Base-by-base conservation (phyloP, 139 green algal genomes). In the Volvox reticuliferus region DNA sequence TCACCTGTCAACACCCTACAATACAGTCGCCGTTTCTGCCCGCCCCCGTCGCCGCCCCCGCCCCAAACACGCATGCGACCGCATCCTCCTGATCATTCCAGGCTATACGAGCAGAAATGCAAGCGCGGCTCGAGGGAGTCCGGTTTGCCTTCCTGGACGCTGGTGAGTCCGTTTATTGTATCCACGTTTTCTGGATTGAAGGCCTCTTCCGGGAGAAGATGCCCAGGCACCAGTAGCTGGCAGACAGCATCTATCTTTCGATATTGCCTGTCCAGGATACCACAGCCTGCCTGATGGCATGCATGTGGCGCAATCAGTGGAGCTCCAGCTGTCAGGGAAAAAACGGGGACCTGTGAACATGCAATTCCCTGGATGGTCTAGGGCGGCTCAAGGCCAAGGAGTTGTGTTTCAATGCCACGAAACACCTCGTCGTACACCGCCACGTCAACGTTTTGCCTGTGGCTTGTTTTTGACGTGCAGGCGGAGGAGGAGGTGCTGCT, bases 71-170 rank as follows among this genome's bases (percentile, higher is more conserved):
- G 44, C 9, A 9, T 9, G 44, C 44, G 5, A 55, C 44, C 5
- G 9, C 44, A 55, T 55, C 44, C 44, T 55, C 44, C 44, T 55
- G 44, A 55, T 55, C 44, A 55, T 9, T 55, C 0, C 68, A 90
- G 86, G 86, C 73, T 37, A 14, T 90, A 90, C 55, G 86, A 90
- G 86, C 73, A 65, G 50, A 75, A 76, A 32, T 90, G 86, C 86
- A 90, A 90, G 86, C 86, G 86, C n/a, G 35, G 73, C 73, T 32
- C 44, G 13, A 12, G 0, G 50, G 86, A 83, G 35, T 76, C 50
- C 19, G 86, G 50, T 14, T 55, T 90, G 44, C 86, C 86, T 2
- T 32, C 30, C 6, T 92, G 81, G 89, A 89, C 30, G 26, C 50
- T 32, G 85, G 85, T 89, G 44, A 13, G 84, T 69, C n/a, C 44